Evolutionary conservation across 768 basidiomycete species (phyloP).

Genomic region (Agaricus sinodeliciosus): DNA sequence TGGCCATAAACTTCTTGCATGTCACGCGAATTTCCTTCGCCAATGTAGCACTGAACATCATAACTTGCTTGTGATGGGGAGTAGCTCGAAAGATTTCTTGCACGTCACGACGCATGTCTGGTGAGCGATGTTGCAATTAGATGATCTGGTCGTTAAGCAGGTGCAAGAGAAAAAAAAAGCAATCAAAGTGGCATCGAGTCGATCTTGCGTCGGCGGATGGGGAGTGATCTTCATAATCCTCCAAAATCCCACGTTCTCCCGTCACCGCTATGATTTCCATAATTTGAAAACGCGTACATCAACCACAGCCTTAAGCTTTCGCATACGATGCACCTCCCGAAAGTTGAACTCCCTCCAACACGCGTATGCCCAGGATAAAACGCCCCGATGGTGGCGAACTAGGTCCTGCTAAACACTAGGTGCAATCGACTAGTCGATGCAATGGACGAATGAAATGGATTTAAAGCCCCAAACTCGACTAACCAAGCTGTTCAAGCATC

Average conservation of each 20-base stretch:
- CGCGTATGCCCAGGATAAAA: slow-evolving; percentile 9
- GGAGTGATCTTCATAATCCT: slow-evolving; percentile 10
- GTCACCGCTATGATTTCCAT: neutral
- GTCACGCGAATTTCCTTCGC: slow-evolving; percentile 95
- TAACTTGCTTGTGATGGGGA: slow-evolving; percentile 99
- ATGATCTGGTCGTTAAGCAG: slow-evolving; percentile 45
- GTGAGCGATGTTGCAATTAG: slow-evolving; percentile 66
- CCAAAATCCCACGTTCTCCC: neutral
- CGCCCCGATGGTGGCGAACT: neutral
- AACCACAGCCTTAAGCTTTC: neutral
- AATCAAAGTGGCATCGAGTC: slow-evolving; percentile 19
- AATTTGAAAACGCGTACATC: neutral
- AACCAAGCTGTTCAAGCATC: slow-evolving; percentile 99
- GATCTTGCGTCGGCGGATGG: neutral
- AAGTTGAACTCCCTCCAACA: slow-evolving; percentile 1
- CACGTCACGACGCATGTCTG: slow-evolving; percentile 99
- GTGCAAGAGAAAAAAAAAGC: slow-evolving; percentile 40
- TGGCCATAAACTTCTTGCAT: slow-evolving; percentile 99
- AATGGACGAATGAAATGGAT: slow-evolving; percentile 44
- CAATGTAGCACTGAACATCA: slow-evolving; percentile 99
- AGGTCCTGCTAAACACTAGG: slow-evolving; percentile 17
- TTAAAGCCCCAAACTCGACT: slow-evolving; percentile 63
- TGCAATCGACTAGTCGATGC: slow-evolving; percentile 35
- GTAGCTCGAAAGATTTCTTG: slow-evolving; percentile 99
- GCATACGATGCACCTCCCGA: neutral